Evolutionary conservation across 169 alveolate genomes (phyloP).

Genomic region (Plasmodium ovale): DNA sequence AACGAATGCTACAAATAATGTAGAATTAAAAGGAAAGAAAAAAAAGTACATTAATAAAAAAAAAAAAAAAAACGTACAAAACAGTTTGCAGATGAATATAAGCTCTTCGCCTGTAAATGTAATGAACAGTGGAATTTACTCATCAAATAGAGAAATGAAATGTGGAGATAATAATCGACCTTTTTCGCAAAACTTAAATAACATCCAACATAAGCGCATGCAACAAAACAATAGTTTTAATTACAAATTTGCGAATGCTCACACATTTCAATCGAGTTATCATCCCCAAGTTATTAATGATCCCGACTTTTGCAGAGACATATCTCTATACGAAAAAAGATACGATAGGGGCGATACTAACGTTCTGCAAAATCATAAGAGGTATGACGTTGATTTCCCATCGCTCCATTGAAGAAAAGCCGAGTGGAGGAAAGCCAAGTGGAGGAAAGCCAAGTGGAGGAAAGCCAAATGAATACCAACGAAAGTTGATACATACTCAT

Average conservation of each 20-base stretch:
- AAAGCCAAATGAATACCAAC: no score
- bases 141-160: no score
- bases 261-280: background rate
- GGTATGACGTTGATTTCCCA: conserved; percentile 57
- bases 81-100: no score
- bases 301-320: conserved; percentile 47
- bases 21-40: conserved; percentile 1
- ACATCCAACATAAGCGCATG: background rate
- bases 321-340: conserved; percentile 51
- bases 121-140: background rate
- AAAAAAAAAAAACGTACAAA: background rate
- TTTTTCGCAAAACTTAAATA: no score
- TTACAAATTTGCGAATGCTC: background rate
- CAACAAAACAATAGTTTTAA: background rate
- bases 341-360: conserved; percentile 12
- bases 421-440: no score
- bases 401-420: conserved; percentile 2
- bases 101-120: no score
- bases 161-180: no score
- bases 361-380: conserved; percentile 1
- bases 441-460: background rate
- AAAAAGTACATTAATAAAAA: background rate
- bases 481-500: no score
- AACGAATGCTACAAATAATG: conserved; percentile 9
- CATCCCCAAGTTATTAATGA: background rate